Evolutionary conservation across 1,139 yeast species (phyloP).

Genomic region (Saccharomyces hybrid): DNA sequence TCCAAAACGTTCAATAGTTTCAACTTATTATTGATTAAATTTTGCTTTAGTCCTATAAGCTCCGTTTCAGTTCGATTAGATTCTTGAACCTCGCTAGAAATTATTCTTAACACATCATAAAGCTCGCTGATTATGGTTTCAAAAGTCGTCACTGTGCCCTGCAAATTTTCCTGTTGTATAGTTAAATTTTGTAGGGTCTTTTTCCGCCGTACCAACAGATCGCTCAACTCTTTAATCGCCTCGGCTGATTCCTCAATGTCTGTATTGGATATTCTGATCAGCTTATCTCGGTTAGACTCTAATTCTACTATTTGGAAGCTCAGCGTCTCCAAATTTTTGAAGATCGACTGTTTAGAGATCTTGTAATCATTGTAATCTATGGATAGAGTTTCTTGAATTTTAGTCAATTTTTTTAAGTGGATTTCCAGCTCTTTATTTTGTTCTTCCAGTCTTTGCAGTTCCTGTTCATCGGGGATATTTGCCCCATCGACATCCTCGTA

Average conservation of each 20-base stretch:
- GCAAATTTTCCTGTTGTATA: conserved; percentile 43
- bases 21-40: conserved; percentile 18
- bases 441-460: conserved; percentile 43
- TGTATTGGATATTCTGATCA: conserved; percentile 54
- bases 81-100: conserved; percentile 29
- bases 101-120: conserved; percentile 23
- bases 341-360: conserved; percentile 50
- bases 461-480: conserved; percentile 23
- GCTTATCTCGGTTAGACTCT: conserved; percentile 51
- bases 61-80: conserved; percentile 24
- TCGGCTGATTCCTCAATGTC: conserved; percentile 52
- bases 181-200: conserved; percentile 40
- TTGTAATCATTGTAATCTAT: conserved; percentile 64
- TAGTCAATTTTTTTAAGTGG: conserved; percentile 56
- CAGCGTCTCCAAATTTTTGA: conserved; percentile 39
- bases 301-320: conserved; percentile 42
- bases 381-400: conserved; percentile 55
- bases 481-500: conserved; percentile 29
- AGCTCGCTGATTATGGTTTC: conserved; percentile 28
- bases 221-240: conserved; percentile 49
- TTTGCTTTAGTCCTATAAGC: conserved; percentile 23
- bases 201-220: conserved; percentile 41
- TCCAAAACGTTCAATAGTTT: conserved; percentile 19
- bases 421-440: conserved; percentile 55
- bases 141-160: conserved; percentile 54